Evolutionary conservation across 305 asterid genomes (phyloP).

Genomic region (Fraxinus latifolia): DNA sequence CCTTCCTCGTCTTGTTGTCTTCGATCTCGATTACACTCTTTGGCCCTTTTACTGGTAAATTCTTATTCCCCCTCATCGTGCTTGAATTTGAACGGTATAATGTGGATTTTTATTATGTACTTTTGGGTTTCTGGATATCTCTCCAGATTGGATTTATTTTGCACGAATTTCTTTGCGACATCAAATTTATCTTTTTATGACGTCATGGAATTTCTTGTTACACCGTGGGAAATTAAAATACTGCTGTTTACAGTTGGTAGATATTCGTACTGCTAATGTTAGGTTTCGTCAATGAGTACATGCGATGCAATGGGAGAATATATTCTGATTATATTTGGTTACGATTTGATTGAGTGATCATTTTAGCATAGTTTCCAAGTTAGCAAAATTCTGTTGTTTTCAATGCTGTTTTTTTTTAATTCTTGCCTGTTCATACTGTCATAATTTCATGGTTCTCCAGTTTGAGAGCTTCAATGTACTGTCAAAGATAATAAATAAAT

Average conservation of each 20-base stretch:
- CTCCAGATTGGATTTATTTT: not conserved
- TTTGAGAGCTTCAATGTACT: not conserved
- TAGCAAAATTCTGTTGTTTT: not conserved
- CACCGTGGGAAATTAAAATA: not conserved
- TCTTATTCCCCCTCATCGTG: not conserved
- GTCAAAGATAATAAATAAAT: not conserved
- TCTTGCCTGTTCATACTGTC: not conserved
- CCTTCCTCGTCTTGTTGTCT: conserved; percentile 60
- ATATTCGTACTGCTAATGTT: not conserved
- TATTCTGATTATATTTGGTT: not conserved
- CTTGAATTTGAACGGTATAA: not conserved
- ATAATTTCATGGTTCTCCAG: not conserved
- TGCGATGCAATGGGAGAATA: not conserved
- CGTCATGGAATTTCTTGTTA: not conserved
- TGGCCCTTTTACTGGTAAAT: conserved; percentile 58
- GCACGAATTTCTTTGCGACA: not conserved
- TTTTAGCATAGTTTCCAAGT: not conserved
- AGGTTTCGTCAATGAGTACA: not conserved
- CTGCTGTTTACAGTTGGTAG: not conserved
- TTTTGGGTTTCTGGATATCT: not conserved
- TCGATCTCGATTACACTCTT: conserved; percentile 85
- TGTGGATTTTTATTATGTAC: not conserved
- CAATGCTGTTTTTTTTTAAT: not conserved
- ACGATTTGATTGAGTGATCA: not conserved
- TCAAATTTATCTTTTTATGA: not conserved